A percentile compares a stretch with the other conserved stretches of the same genome.
phyloP scores from a whole-genome alignment of 2,329 filamentous ascomycete genomes.

The Xylariaceae sp. region DNA sequence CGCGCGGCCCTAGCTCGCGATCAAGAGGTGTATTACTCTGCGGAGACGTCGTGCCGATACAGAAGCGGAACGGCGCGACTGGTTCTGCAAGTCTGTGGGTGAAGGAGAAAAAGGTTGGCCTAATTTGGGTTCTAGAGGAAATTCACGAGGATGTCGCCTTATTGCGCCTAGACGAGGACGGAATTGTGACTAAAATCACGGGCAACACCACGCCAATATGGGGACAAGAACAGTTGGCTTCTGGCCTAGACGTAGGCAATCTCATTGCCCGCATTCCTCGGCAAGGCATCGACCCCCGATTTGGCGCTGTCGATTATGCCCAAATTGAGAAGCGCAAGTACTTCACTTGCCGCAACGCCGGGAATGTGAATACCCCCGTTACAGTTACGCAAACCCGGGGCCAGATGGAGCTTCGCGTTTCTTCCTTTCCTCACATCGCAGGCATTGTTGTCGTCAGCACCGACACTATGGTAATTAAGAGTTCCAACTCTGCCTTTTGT shows the following conservation, averaged over 20 bases:
- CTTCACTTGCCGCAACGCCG: conserved; percentile 77
- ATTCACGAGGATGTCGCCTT: conserved; percentile 89
- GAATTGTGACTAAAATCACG: conserved; percentile 60
- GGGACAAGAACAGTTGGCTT: conserved; percentile 61
- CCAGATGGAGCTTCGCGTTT: conserved; percentile 70
- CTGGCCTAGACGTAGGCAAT: conserved; percentile 68
- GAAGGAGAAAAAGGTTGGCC: conserved; percentile 87
- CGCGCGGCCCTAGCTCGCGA: conserved; percentile 58
- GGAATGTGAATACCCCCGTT: conserved; percentile 75
- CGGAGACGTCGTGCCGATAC: conserved; percentile 96
- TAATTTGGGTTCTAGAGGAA: conserved; percentile 98
- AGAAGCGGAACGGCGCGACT: conserved; percentile 86
- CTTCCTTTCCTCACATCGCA: conserved; percentile 94
- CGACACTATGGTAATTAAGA: conserved; percentile 70
- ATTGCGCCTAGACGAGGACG: conserved; percentile 71
- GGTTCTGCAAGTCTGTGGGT: conserved; percentile 97
- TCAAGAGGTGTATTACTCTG: conserved; percentile 88
- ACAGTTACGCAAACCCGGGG: conserved; percentile 69
- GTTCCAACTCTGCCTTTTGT: conserved; percentile 92
- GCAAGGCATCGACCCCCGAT: conserved; percentile 63
- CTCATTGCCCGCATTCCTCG: conserved; percentile 80
- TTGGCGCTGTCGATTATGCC: conserved; percentile 71
- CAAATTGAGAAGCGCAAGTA: conserved; percentile 66
- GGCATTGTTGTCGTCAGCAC: conserved; percentile 93
- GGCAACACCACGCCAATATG: conserved; percentile 85